These are phyloP conservation scores for Aspergillus neoniger DNA, from an alignment of 2,329 filamentous ascomycete genomes.

Conservation along the genomic window DNA sequence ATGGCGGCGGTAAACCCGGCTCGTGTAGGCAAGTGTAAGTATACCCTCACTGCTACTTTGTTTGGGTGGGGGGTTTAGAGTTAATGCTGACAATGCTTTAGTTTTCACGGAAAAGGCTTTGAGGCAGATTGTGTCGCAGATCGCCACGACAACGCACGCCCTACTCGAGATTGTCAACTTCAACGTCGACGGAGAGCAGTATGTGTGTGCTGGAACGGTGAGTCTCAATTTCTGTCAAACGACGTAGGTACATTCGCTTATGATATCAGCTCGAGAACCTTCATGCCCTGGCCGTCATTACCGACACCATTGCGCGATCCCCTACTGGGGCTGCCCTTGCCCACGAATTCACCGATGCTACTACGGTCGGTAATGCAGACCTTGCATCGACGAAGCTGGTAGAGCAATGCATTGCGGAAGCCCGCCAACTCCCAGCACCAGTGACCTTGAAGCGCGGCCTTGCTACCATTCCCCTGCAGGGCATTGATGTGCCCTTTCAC, in stretches of 20 bases:
- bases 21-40: slow-evolving; percentile 69
- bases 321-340: background rate
- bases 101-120: background rate
- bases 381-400: background rate
- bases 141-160: slow-evolving; percentile 86
- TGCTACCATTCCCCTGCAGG: slow-evolving; percentile 5
- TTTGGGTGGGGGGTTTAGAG: background rate
- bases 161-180: slow-evolving; percentile 97
- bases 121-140: slow-evolving; percentile 46
- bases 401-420: background rate
- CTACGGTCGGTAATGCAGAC: background rate
- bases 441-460: background rate
- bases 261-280: slow-evolving; percentile 2
- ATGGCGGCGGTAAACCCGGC: slow-evolving; percentile 98
- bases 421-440: background rate
- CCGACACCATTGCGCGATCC: background rate
- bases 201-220: slow-evolving; percentile 62
- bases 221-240: background rate
- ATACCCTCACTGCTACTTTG: slow-evolving; percentile 57
- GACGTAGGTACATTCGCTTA: background rate
- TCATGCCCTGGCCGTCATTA: background rate
- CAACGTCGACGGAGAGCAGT: slow-evolving; percentile 66
- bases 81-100: background rate
- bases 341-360: background rate
- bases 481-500: slow-evolving; percentile 13